Evolutionary conservation across 129 eudicot species (phyloP).

Genomic region (Escallonia rubra): DNA sequence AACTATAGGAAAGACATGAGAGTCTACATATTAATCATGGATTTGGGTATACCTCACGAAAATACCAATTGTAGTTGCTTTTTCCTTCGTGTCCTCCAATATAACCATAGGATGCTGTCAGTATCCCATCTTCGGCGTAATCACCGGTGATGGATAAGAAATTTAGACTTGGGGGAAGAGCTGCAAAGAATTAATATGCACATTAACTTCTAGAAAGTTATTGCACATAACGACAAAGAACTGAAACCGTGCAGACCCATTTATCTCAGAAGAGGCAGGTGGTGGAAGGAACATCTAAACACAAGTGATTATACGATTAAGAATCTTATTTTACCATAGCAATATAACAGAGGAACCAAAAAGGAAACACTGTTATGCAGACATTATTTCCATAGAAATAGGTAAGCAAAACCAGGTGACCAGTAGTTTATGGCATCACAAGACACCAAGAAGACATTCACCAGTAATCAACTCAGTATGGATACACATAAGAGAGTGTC

Average conservation of each 20-base stretch:
- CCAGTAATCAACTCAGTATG: too few relatives aligned
- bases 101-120: conserved; percentile 97
- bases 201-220: conserved; percentile 8
- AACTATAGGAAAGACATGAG: background rate
- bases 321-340: background rate
- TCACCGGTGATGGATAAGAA: conserved; percentile 96
- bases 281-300: background rate
- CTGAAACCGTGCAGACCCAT: too few relatives aligned
- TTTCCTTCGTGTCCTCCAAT: conserved; percentile 98
- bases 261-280: background rate
- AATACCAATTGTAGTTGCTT: conserved; percentile 88
- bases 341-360: background rate
- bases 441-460: too few relatives aligned
- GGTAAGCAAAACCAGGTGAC: too few relatives aligned
- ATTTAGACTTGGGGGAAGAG: conserved; percentile 92
- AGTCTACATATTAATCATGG: background rate
- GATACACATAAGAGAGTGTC: too few relatives aligned
- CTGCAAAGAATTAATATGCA: conserved; percentile 44
- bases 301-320: background rate
- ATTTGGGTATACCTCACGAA: conserved; percentile 68
- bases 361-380: too few relatives aligned
- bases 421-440: too few relatives aligned
- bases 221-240: background rate
- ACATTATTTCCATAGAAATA: too few relatives aligned
- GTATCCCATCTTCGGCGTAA: conserved; percentile 70